These are phyloP conservation scores for Geranium incanum DNA, from an alignment of 441 rosid genomes.

Conservation along the genomic window DNA sequence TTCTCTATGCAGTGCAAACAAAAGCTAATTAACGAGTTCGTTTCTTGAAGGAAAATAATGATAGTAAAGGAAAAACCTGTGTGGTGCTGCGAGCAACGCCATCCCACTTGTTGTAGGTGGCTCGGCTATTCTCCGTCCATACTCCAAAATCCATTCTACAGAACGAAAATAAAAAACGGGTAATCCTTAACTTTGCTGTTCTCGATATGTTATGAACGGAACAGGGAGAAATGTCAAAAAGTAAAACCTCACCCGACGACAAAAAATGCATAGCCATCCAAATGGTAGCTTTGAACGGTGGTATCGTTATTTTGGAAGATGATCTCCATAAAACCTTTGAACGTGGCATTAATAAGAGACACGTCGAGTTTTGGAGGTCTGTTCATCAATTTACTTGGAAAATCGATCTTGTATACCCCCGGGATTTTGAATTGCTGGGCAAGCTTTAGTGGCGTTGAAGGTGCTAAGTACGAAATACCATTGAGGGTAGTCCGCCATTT, in stretches of 20 bases:
- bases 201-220: neutral
- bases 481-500: conserved; percentile 59
- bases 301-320: conserved; percentile 50
- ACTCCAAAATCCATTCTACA: conserved; percentile 40
- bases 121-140: conserved; percentile 40
- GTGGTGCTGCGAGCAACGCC: conserved; percentile 56
- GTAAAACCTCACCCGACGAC: conserved; percentile 54
- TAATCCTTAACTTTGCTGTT: neutral
- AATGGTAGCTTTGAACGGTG: conserved; percentile 57
- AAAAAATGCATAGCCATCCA: conserved; percentile 59
- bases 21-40: neutral
- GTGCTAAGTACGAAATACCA: conserved; percentile 41
- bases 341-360: conserved; percentile 53
- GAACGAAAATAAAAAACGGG: neutral
- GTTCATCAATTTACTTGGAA: conserved; percentile 6
- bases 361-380: conserved; percentile 52
- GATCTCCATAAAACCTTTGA: conserved; percentile 44
- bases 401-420: conserved; percentile 41
- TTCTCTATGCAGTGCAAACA: too few relatives aligned
- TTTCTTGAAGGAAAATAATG: neutral
- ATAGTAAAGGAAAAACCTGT: conserved; percentile 31
- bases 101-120: conserved; percentile 46
- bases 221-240: too few relatives aligned
- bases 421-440: conserved; percentile 55
- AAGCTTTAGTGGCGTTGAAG: conserved; percentile 56